Base-by-base conservation (phyloP, 1,139 yeast genomes). In the Hemisphaericaspora xylanilytica region DNA sequence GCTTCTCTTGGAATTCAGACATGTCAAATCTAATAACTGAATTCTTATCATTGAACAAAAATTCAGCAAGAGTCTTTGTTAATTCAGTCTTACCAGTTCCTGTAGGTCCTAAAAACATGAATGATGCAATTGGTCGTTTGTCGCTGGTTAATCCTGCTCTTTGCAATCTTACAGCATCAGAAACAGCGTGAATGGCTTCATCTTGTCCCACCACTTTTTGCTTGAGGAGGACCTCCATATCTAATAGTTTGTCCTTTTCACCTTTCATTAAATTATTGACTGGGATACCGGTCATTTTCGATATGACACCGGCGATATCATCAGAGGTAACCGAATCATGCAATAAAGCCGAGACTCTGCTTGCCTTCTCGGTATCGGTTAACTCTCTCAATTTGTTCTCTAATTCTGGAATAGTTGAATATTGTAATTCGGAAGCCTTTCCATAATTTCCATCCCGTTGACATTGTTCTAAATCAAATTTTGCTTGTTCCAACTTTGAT, bases 1-100 rank as follows among this genome's bases (percentile, higher is more conserved):
- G 97, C 58, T 86, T 85, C 58, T 92, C 98, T 64, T 90, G 97
- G 61, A 90, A 92, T 60, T 92, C 98, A 17, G 96, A 86, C 97
- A 92, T 92, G 60, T 92, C 98, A 59, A 92, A 90, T 50, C 97
- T 74, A 25, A 89, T 79, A 21, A 92, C 90, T 5, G 96, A 78
- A 33, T 80, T 74, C 52, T 86, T 89, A 59, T 90, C 92, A 55
- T 89, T 92, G 63, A 92, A 92, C 50, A 92, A 65, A 52, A 92
- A 92, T 52, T 88, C 89, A 1, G 97, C 96, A 43, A 92, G 74
- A 0, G 94, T 81, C 60, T 92, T 92, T 6, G 97, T 89, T 39
- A 92, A 73, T 59, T 90, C 97, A 0, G 98, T 92, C 62, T 92
- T 92, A 65, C 98, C 98, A 0, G 97, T 90, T 65, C 98, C 98